Evolutionary conservation across 176 grass and related monocot species (phyloP).

Genomic region (Aegilops sharonensis): DNA sequence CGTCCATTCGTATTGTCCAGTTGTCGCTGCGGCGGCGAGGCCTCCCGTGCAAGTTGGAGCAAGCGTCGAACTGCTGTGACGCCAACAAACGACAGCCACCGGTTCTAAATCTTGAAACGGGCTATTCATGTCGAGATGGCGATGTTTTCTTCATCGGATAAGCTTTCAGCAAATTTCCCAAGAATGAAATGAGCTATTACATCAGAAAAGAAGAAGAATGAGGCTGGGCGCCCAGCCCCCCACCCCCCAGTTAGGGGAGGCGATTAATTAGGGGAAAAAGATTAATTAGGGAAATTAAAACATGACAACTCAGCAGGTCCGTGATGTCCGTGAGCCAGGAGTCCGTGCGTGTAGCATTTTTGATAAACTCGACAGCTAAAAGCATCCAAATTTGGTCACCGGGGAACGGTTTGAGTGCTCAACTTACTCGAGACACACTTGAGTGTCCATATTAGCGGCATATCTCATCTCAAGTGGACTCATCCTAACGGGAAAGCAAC

Average conservation of each 20-base stretch:
- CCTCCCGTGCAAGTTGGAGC: conserved; percentile 11
- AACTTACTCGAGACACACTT: background rate
- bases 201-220: too few species aligned
- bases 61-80: background rate
- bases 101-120: background rate
- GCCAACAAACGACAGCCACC: conserved; percentile 13
- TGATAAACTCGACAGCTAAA: background rate
- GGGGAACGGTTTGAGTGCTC: conserved; percentile 12
- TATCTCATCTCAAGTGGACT: conserved; percentile 1
- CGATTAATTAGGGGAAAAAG: too few species aligned
- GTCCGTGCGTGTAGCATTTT: too few species aligned
- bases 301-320: too few species aligned
- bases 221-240: too few species aligned
- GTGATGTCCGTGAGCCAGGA: too few species aligned
- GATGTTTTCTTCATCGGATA: background rate
- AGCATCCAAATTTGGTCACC: background rate
- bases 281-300: too few species aligned
- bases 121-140: background rate
- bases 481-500: conserved; percentile 32
- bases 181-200: too few species aligned
- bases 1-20: conserved; percentile 5
- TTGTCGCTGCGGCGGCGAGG: background rate
- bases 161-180: background rate
- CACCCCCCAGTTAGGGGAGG: too few species aligned
- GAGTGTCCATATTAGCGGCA: background rate